Base-by-base conservation (phyloP, 176 grass and related monocot species). In the Saccharum officinarum region DNA sequence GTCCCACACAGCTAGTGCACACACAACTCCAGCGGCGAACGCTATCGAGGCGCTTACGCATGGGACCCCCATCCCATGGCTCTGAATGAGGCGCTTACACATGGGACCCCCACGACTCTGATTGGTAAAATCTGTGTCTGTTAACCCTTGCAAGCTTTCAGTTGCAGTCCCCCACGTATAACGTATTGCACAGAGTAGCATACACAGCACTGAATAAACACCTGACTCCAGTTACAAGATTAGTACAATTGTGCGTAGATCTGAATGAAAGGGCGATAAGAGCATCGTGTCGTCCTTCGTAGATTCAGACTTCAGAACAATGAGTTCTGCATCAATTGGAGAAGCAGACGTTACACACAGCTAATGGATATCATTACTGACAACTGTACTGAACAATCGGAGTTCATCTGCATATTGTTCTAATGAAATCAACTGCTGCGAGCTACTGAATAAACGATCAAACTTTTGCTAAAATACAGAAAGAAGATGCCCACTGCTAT, bases 401-500 rank as follows among this genome's bases (percentile, higher is more conserved):
- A 26, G 13, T 20, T 36, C 17, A 46, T 40, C 39, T 69, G 36
- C 49, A 14, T 0, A 20, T 44, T 54, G 31, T 55, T 83, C 47
- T 60, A 61, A 10, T 22, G 44, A 47, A 73, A 45, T 62, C 7
- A 64, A 83, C 62, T 5, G 4, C 61, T 64, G 25, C 11, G 28
- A 64, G 26, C 34, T 86, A 78, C 44, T 33, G 18, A 46, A 67
- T 8, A 67, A 54, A 55, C 79, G 47, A 73, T 16, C 65, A 82
- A 86, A 82, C 63, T 47, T 82, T 71, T 66, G 39, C 23, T 22
- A 79, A 78, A 76, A 38, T 57, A 8, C 6, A 39, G 17, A 25
- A 39, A 47, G 33, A n/a, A 25, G 20, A 86, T 49, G 17, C 75
- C 79, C 26, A 61, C 30, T 82, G 42, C 68, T 85, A 98, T 94